Evolutionary conservation across 2,329 filamentous ascomycete genomes (phyloP).

Genomic region (Fusarium ambrosium): DNA sequence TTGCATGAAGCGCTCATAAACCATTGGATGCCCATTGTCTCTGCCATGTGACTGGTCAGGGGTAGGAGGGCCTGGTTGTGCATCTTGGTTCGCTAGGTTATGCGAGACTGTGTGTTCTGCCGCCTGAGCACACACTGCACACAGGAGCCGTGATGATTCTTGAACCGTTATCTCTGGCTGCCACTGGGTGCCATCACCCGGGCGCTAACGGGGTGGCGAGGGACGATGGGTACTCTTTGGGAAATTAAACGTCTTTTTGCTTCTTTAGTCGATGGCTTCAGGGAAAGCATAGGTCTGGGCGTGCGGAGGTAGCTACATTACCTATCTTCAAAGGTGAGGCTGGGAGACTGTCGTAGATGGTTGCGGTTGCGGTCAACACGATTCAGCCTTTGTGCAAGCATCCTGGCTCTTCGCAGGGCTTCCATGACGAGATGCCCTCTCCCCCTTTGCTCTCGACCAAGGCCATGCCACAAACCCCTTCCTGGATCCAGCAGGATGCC

Average conservation of each 20-base stretch:
- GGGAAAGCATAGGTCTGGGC: neutral
- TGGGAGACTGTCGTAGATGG: neutral
- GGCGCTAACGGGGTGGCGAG: conserved; percentile 40
- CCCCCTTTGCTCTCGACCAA: conserved; percentile 11
- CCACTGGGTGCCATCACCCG: conserved; percentile 33
- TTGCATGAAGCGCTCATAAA: conserved; percentile 42
- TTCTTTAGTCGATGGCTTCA: conserved; percentile 8
- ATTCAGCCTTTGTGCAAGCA: neutral
- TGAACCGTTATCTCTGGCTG: neutral
- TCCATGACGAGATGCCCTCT: conserved; percentile 29
- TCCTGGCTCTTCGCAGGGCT: conserved; percentile 17
- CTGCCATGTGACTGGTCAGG: conserved; percentile 28
- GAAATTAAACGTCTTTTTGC: conserved; percentile 40
- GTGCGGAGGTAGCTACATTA: neutral
- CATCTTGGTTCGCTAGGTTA: conserved; percentile 25
- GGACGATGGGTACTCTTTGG: conserved; percentile 28
- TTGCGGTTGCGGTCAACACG: neutral
- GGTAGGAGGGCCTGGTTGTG: conserved; percentile 19
- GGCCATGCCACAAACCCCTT: conserved; percentile 30
- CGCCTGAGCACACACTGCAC: conserved; percentile 18
- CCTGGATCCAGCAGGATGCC: conserved; percentile 32
- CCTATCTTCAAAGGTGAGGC: neutral
- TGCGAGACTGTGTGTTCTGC: conserved; percentile 28
- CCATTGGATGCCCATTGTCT: conserved; percentile 9
- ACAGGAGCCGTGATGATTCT: conserved; percentile 1